Evolutionary conservation across 2,329 filamentous ascomycete species (phyloP).

Genomic region (Aspergillus pseudoterreus): DNA sequence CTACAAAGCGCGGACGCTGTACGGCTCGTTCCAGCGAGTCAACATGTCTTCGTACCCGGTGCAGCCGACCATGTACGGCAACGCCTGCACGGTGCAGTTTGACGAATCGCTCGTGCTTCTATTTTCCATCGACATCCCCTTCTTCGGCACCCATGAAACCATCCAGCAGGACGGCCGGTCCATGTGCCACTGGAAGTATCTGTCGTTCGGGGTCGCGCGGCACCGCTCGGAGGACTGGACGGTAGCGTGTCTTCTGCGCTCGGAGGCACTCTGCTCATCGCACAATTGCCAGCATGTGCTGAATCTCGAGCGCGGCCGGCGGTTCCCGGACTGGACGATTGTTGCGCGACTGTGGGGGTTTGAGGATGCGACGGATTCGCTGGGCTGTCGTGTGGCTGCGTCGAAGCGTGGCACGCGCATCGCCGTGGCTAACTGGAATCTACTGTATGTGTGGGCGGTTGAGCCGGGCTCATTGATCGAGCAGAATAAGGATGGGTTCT

Average conservation of each 20-base stretch:
- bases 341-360: constrained; percentile 37
- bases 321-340: constrained; percentile 33
- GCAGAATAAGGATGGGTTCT: constrained; percentile 27
- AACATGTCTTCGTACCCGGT: constrained; percentile 5
- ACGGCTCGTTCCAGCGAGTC: constrained; percentile 32
- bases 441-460: constrained; percentile 39
- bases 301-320: constrained; percentile 39
- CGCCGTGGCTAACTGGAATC: constrained; percentile 42
- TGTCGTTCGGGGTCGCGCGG: constrained; percentile 36
- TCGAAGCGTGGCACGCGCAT: constrained; percentile 35
- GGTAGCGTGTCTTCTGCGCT: constrained; percentile 36
- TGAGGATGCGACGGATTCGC: constrained; percentile 29
- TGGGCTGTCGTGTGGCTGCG: constrained; percentile 36
- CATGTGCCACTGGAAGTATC: constrained; percentile 37
- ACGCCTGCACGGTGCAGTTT: constrained; percentile 23
- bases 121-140: constrained; percentile 39
- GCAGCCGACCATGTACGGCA: constrained; percentile 19
- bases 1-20: constrained; percentile 30
- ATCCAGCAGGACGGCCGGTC: constrained; percentile 6
- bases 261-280: constrained; percentile 26
- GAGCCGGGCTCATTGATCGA: constrained; percentile 35
- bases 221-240: constrained; percentile 32
- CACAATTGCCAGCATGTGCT: constrained; percentile 29
- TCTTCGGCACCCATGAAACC: constrained; percentile 34
- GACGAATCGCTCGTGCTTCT: constrained; percentile 21